Evolutionary conservation across 2,329 filamentous ascomycete genomes (phyloP), one percentile per base, ranked within the genome.

Genomic region (Drechslerella stenobrocha): DNA sequence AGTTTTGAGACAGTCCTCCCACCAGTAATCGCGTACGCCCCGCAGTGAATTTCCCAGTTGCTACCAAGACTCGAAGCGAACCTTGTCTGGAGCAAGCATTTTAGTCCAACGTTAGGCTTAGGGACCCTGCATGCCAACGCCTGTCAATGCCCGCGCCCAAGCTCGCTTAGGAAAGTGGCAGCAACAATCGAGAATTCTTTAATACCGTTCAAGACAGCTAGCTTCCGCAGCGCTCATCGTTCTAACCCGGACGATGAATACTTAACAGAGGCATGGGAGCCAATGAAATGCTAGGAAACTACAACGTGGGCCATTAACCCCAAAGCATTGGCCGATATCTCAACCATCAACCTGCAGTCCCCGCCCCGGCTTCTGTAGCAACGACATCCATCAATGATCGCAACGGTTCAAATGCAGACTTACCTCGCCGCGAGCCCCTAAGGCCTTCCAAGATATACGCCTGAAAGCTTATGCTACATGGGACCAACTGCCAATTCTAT

Each of bases 301-400:
- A 20, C 3, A 66, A 66, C 61, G 61, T 66, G 61, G 50, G 47
- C 42, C 48, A 52, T 53, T 50, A 32, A 40, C 23, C 34, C 52
- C 30, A 37, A 46, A 34, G 50, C 42, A 66, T 66, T 66, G 61
- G 59, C 26, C 34, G 22, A 34, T 57, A 28, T 22, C 18, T 35
- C 28, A 45, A 34, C 32, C 53, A 37, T 47, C 40, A 47, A 65
- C 52, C 52, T 53, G 60, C 60, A 65, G 34, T 24, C 30, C 44
- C 37, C 30, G 52, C 51, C 34, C 24, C 37, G 48, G n/a, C 32
- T 46, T 34, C 52, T 30, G 20, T 28, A 20, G 35, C 51, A 66
- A 59, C 42, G 48, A 58, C 48, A 48, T 66, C 47, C 42, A 35
- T 52, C 34, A 46, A 47, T 45, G 51, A 52, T 51, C 28, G 26